Percentiles rank a stretch among this genome's conserved stretches.
phyloP scores from a whole-genome alignment of 2,329 filamentous ascomycete genomes.

The Fusarium sp. region DNA sequence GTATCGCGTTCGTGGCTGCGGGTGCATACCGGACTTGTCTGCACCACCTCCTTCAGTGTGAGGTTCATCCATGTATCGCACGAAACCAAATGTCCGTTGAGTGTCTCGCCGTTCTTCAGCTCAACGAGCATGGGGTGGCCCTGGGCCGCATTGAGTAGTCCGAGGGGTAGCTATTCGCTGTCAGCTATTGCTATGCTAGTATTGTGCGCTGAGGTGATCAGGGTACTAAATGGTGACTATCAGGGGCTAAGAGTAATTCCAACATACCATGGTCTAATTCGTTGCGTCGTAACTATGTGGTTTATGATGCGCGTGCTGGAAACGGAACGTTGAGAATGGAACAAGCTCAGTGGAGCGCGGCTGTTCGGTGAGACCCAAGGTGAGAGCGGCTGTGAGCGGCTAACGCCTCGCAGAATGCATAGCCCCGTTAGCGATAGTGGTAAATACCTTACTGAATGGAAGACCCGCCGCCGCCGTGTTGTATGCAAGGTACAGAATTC shows the following conservation, averaged over 20 bases:
- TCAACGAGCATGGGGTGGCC: conserved; percentile 98
- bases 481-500: neutral
- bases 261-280: conserved; percentile 39
- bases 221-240: neutral
- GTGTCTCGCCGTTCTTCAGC: conserved; percentile 95
- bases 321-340: conserved; percentile 37
- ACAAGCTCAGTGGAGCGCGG: conserved; percentile 40
- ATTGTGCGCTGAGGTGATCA: neutral
- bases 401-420: conserved; percentile 37
- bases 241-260: neutral
- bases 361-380: conserved; percentile 40
- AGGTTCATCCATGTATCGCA: conserved; percentile 99
- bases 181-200: conserved; percentile 36
- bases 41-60: conserved; percentile 94
- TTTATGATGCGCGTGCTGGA: conserved; percentile 37
- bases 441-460: conserved; percentile 3
- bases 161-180: conserved; percentile 68
- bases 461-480: neutral
- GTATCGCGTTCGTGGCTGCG: neutral
- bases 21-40: conserved; percentile 79
- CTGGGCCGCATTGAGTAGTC: conserved; percentile 92
- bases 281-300: conserved; percentile 32
- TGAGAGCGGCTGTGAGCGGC: conserved; percentile 26
- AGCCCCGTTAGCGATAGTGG: conserved; percentile 29
- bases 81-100: conserved; percentile 94